Evolutionary conservation across 148 eudicot genomes (phyloP), one percentile per base, ranked within the genome.

Genomic region (Suaeda aralocaspica): DNA sequence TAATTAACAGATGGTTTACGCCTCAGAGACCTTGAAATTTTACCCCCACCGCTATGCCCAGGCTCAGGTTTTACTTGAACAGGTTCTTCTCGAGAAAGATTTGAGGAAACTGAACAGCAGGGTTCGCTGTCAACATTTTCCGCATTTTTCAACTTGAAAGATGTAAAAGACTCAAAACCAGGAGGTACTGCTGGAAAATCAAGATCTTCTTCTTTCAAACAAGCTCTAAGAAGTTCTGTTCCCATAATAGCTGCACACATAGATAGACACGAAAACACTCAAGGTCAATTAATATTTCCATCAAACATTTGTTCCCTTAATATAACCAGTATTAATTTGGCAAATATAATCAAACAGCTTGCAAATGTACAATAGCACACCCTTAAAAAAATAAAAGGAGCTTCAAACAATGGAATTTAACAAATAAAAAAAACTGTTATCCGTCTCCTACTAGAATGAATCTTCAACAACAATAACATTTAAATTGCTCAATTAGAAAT

Each of bases 101-200:
- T 81, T 5, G 80, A 82, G 73, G 88, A 78, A 70, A 83, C 83
- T 64, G 93, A 80, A 69, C 74, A 81, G 65, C 77, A 72, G 64
- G 81, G 76, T 55, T 74, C 80, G 16, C 53, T 73, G 61, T 85
- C 86, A 72, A 76, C 76, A 66, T 76, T 78, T 66, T 84, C 87
- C 15, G 80, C 82, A 78, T 82, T 87, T 76, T 89, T 81, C 42
- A 83, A 60, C 66, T 88, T 81, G 81, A 78, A 83, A 52, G 90
- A 73, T 44, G 91, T 74, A 67, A 84, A 81, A 24, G 89, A 81
- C 90, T 91, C 97, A 48, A 95, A 95, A 76, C 96, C 97, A 68
- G 99, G 97, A 71, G 99, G 99, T 81, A 88, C 76, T 31, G 89
- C 78, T 53, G 86, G 84, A 75, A 84, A 87, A 49, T 89, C 97